Base-by-base conservation (phyloP, 768 basidiomycete genomes). In the Clavaria fumosa region DNA sequence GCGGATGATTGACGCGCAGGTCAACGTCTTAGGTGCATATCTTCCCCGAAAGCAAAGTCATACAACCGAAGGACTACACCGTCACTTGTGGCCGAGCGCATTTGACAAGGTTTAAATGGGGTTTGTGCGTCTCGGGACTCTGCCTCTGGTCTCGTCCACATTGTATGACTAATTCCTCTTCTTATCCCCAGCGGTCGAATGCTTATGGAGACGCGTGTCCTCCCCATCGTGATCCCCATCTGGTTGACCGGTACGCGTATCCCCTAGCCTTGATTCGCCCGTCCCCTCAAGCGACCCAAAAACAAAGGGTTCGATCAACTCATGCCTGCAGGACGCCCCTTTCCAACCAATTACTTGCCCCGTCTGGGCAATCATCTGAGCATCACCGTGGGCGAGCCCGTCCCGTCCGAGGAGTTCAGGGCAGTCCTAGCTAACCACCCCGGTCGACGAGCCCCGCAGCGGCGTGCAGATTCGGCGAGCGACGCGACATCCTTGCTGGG, bases 91-190 rank as follows among this genome's bases (percentile, higher is more conserved):
- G 74, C 7, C 43, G 60, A 4, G 61, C 65, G 12, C 54, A 54
- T 46, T 56, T 95, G 36, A 66, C 75, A 5, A 65, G 84, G 33
- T 93, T 95, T 58, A 95, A 91, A 63, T 96, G 91, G 91, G 91
- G 91, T 41, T 62, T 91, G 89, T 91, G 52, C 56, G 89, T 76
- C 11, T 34, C 23, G 37, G 15, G 35, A 20, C 23, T 12, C 34
- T 34, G 28, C 34, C 27, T 24, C 19, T 18, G 23, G 21, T 30
- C 14, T 32, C 20, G 26, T 40, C 28, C 38, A 41, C 31, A 42
- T 40, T 35, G 10, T 19, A 33, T 9, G n/a, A 37, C 32, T 30
- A n/a, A 17, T 31, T 38, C 23, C 31, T 32, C 42, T 9, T 31
- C 9, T 7, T 14, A 31, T 17, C 40, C 38, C 24, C 49, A 91